Conservation (phyloP, 2,329 filamentous ascomycete species). For the Neoarthrinium moseri region DNA sequence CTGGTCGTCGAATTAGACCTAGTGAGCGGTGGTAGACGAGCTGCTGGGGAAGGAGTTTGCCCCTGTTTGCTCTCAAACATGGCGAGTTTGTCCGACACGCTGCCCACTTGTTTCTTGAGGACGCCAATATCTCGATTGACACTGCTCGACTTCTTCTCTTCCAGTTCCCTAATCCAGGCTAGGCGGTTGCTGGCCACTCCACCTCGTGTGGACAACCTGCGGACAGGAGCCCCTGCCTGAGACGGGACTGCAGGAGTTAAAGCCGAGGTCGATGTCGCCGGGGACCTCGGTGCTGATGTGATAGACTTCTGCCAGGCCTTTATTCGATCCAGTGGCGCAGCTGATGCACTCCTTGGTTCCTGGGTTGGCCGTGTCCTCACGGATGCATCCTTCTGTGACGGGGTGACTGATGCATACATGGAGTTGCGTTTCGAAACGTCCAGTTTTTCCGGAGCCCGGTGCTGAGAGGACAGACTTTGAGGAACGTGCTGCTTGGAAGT, state of each 20-base stretch:
- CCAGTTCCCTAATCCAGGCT: slow-evolving; percentile 17
- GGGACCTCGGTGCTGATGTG: slow-evolving; percentile 9
- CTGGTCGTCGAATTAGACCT: slow-evolving; percentile 15
- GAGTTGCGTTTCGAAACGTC: slow-evolving; percentile 11
- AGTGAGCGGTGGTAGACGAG: slow-evolving; percentile 10
- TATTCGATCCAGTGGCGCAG: slow-evolving; percentile 12
- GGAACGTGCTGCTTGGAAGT: not conserved
- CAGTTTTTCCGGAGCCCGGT: not conserved
- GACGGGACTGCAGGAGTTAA: not conserved
- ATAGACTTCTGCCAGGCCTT: slow-evolving; percentile 14
- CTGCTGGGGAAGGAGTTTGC: not conserved
- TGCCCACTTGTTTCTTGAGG: slow-evolving; percentile 13
- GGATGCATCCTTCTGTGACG: not conserved
- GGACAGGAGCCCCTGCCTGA: not conserved
- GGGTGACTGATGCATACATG: slow-evolving; percentile 11
- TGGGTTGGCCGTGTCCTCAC: not conserved
- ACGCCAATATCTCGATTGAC: slow-evolving; percentile 8
- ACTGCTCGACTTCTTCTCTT: slow-evolving; percentile 16
- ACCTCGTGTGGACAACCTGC: slow-evolving; percentile 10
- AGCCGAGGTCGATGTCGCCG: not conserved
- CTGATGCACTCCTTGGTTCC: slow-evolving; percentile 6
- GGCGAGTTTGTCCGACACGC: slow-evolving; percentile 13
- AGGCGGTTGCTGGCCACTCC: slow-evolving; percentile 12
- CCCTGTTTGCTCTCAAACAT: slow-evolving; percentile 14
- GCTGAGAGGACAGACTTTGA: not conserved